Base-by-base conservation (phyloP, 495 filamentous ascomycete genomes). In the Talaromyces stipitatus region DNA sequence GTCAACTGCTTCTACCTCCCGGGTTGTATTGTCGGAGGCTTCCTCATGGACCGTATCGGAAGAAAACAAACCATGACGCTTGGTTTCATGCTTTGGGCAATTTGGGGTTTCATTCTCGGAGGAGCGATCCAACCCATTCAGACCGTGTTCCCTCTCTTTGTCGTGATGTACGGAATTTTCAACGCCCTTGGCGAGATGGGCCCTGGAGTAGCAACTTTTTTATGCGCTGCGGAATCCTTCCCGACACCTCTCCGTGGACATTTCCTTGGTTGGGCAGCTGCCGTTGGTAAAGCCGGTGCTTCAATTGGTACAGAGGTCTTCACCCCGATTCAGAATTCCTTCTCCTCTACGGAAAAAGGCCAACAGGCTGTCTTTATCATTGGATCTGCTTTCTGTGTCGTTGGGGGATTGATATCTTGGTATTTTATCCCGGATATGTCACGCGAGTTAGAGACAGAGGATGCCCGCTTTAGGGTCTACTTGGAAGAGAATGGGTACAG, bases 111-210 rank as follows among this genome's bases (percentile, higher is more conserved):
- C 50, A 74, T 77, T 41, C 59, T 82, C 10, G 76, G 78, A 3
- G 77, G 73, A 12, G 72, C 74, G 1, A 45, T 78, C 4, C 55
- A 58, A 1, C 67, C 66, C 4, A 75, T 81, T 30, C 73, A 78
- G 55, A 67, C 41, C 0, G 54, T 76, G 7, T 75, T 78, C 33
- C 71, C 77, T 0, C 67, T 81, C 5, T 81, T 82, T 50, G 64
- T 82, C 0, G 69, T 80, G 7, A 67, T 81, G 48, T 81, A 80
- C 57, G 77, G 76, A 6, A 71, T 81, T 41, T 79, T 80, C 61
- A 66, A 74, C 28, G 66, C 70, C 0, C 64, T 78, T 1, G 72
- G 75, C 2, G 73, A 77, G 51, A 73, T 79, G 67, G 77, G 78
- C 0, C 78, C 78, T 2, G 78, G 75, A 0, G 75, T 73, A 12